Conservation (phyloP, 2,329 filamentous ascomycete species). For the Penicillium sp. region DNA sequence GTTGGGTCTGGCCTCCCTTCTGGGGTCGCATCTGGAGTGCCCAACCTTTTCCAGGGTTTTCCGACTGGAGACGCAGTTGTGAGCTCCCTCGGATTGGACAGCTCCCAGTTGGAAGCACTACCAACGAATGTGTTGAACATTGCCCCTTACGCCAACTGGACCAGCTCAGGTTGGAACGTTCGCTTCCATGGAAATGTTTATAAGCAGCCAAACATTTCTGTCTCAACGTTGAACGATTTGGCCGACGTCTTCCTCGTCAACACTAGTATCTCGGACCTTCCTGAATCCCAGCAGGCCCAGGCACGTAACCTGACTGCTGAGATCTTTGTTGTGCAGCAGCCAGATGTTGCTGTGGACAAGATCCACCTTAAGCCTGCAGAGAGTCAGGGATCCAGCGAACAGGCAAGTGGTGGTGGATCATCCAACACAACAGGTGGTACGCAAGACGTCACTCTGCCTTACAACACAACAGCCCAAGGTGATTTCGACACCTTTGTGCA, state of each 20-base stretch:
- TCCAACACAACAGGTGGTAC: constrained; percentile 51
- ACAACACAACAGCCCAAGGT: constrained; percentile 63
- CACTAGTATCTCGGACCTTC: constrained; percentile 59
- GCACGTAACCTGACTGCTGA: constrained; percentile 70
- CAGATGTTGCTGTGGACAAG: constrained; percentile 39
- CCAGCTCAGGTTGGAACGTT: constrained; percentile 71
- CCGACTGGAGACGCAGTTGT: constrained; percentile 20
- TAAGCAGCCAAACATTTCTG: constrained; percentile 68
- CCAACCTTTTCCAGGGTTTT: constrained; percentile 23
- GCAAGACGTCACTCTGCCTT: constrained; percentile 63
- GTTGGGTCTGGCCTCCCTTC: constrained; percentile 19
- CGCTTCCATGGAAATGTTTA: constrained; percentile 78
- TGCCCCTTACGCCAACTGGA: constrained; percentile 68
- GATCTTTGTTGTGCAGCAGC: constrained; percentile 74
- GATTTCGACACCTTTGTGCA: constrained; percentile 71
- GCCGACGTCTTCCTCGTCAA: constrained; percentile 69
- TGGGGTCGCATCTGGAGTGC: constrained; percentile 23
- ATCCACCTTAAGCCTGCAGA: constrained; percentile 58
- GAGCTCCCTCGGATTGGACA: constrained; percentile 21
- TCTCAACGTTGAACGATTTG: constrained; percentile 63
- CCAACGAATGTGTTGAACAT: constrained; percentile 24
- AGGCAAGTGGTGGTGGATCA: constrained; percentile 21
- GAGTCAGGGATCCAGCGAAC: constrained; percentile 47
- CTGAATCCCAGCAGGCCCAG: constrained; percentile 59
- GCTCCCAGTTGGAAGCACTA: constrained; percentile 12